Conservation (phyloP, 495 filamentous ascomycete genomes). For the Jackrogersella multiformis region DNA sequence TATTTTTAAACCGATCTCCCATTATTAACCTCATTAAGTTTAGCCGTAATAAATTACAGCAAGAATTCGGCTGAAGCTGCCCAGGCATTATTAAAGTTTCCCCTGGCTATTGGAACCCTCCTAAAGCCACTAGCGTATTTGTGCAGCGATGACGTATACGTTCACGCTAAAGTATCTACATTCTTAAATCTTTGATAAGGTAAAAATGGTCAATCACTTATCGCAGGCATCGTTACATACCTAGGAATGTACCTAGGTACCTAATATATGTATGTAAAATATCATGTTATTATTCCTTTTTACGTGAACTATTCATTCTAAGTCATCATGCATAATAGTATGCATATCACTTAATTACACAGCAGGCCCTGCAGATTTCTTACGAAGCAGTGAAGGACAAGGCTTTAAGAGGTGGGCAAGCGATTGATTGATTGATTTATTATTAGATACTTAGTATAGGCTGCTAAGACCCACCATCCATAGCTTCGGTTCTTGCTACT, state of each 20-base stretch:
- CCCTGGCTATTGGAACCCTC: constrained; percentile 26
- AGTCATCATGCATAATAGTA: background rate
- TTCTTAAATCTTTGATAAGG: background rate
- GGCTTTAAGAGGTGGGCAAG: background rate
- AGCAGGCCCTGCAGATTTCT: constrained; percentile 1
- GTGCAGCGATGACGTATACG: constrained; percentile 35
- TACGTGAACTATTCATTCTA: background rate
- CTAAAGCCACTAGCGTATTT: constrained; percentile 10
- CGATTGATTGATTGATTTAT: constrained; percentile 6
- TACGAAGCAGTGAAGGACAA: background rate
- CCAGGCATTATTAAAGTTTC: constrained; percentile 13
- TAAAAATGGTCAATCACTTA: too few relatives aligned
- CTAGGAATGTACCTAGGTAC: too few relatives aligned
- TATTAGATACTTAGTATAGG: constrained; percentile 33
- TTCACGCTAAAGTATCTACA: constrained; percentile 2
- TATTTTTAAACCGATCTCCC: constrained; percentile 12
- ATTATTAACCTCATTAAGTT: constrained; percentile 20
- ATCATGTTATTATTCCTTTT: background rate
- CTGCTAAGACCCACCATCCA: constrained; percentile 26
- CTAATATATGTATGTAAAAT: background rate
- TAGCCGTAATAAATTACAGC: constrained; percentile 10
- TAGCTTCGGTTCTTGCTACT: constrained; percentile 26
- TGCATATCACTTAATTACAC: background rate
- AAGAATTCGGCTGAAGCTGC: constrained; percentile 16
- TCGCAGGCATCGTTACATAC: too few relatives aligned